These are phyloP conservation scores for Hymenoscyphus salicellus DNA, from an alignment of 2,329 filamentous ascomycete genomes.

Conservation along the genomic window DNA sequence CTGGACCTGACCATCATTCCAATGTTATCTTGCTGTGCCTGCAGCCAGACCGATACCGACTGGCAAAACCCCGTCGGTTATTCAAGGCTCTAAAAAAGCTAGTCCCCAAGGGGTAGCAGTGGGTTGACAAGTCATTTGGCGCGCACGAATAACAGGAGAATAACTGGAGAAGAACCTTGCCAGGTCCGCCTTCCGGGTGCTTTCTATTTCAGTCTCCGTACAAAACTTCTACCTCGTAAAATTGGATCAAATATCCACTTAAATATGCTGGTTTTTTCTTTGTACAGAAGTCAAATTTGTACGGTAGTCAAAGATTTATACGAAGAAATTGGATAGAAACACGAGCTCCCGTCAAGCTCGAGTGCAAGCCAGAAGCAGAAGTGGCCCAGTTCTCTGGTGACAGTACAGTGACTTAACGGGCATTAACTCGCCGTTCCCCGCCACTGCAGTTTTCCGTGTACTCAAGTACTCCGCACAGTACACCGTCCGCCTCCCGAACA, in stretches of 20 bases:
- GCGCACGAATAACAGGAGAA: too few species aligned
- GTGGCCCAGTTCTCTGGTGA: not conserved
- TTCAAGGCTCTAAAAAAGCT: not conserved
- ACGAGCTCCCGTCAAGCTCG: not conserved
- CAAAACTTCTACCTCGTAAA: not conserved
- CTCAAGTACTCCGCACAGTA: too few species aligned
- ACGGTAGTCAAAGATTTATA: not conserved
- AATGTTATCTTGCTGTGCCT: not conserved
- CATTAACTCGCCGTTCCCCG: not conserved
- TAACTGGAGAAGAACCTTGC: not conserved
- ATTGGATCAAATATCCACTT: not conserved
- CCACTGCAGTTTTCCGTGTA: not conserved
- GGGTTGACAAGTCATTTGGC: not conserved
- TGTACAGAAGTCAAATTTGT: not conserved
- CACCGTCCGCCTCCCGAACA: not conserved
- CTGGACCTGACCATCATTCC: slow-evolving; percentile 7
- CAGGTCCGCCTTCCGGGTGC: not conserved
- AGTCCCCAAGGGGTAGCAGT: not conserved
- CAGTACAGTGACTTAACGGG: not conserved
- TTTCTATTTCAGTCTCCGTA: not conserved
- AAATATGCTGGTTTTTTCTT: not conserved
- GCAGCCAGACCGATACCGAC: slow-evolving; percentile 6
- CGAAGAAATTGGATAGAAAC: not conserved
- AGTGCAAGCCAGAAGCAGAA: too few species aligned
- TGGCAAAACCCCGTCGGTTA: not conserved